Evolutionary conservation across 2,329 filamentous ascomycete genomes (phyloP).

Genomic region (Penicillium sp.): DNA sequence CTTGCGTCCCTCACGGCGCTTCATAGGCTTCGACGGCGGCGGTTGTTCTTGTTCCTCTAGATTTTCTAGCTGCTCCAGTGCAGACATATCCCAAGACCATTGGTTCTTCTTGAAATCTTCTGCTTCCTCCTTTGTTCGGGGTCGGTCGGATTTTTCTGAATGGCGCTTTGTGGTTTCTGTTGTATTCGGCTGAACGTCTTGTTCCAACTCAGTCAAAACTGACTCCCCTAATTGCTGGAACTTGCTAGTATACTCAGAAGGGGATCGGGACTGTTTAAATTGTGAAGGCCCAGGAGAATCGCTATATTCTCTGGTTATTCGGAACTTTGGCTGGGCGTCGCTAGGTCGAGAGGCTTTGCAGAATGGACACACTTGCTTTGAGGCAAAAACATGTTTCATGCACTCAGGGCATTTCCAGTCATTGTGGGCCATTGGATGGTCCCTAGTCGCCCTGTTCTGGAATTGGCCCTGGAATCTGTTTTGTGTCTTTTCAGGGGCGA

Average conservation of each 20-base stretch:
- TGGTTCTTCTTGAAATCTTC: conserved; percentile 13
- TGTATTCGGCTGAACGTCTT: conserved; percentile 4
- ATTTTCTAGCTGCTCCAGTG: conserved; percentile 18
- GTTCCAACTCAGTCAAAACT: conserved; percentile 13
- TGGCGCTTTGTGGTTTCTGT: not conserved
- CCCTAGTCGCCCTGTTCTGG: not conserved
- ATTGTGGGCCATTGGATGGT: not conserved
- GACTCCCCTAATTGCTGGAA: conserved; percentile 19
- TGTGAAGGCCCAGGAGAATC: not conserved
- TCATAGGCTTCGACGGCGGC: conserved; percentile 14
- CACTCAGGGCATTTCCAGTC: conserved; percentile 15
- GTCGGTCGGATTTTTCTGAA: not conserved
- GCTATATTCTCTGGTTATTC: not conserved
- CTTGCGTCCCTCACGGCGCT: conserved; percentile 20
- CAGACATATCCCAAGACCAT: conserved; percentile 28
- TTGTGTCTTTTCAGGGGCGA: not conserved
- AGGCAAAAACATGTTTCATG: conserved; percentile 6
- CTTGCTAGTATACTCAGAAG: conserved; percentile 11
- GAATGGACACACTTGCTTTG: conserved; percentile 11
- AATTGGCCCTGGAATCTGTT: not conserved
- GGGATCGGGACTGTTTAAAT: not conserved
- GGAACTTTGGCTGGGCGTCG: not conserved
- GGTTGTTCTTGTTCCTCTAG: conserved; percentile 6
- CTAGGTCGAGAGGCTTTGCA: conserved; percentile 11
- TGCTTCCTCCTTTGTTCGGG: conserved; percentile 2